Base-by-base conservation (phyloP, 2,329 filamentous ascomycete genomes). In the Tolypocladium pustulatum region DNA sequence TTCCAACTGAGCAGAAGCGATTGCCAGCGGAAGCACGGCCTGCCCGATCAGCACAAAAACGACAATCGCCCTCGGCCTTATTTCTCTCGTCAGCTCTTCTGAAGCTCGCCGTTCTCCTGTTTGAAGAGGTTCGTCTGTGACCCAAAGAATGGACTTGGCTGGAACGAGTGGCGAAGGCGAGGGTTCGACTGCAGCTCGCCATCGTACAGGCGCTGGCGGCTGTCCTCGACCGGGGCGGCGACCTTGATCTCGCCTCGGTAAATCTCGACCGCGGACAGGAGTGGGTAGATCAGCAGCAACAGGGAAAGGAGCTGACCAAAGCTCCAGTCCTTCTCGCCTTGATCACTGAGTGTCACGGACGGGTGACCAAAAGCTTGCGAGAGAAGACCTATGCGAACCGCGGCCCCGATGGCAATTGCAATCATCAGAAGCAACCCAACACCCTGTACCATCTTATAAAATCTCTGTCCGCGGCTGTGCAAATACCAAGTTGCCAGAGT, bases 231-330 rank as follows among this genome's bases (percentile, higher is more conserved):
- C 34, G 74, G 75, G 22, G 71, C 70, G 9, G 78, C 72, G 41
- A 79, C 73, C 41, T 72, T 69, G 43, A 75, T 71, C 66, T 78
- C 76, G 61, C 81, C 81, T 61, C 81, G 69, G 54, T 80, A 70
- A 57, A 87, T 84, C 67, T 87, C 85, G 34, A 87, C 67, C 2
- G 79, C 77, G 2, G 79, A 83, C 3, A 88, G 76, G 20, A 87
- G 65, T 1, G 84, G 83, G 64, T 87, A 70, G n/a, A 81, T 67
- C 32, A 87, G 72, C 65, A 87, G 72, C 62, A 87, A 70, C 63
- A 86, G 70, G 1, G 82, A 81, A 34, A 88, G 71, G 58, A 87
- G 69, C 69, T 86, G 83, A 0, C 84, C 85, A 64, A 86, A 88
- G 62, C 78, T 82, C 83, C 83, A 87, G 13, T 73, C 71, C 60